Base-by-base conservation (phyloP, 805 yeast species). In the Suhomyces emberorum region DNA sequence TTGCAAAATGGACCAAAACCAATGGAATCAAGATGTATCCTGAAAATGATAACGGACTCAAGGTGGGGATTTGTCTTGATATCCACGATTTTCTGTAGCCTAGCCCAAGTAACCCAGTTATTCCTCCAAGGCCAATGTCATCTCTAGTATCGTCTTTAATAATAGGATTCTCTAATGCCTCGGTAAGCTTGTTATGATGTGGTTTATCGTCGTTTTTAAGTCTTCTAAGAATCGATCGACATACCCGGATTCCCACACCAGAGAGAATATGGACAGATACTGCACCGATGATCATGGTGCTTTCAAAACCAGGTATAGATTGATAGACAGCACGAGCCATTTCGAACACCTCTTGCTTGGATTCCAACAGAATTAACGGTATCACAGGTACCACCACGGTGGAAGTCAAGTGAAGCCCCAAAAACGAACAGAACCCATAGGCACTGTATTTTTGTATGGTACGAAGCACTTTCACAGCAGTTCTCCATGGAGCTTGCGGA, bases 301-400 rank as follows among this genome's bases (percentile, higher is more conserved):
- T 52, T 49, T 83, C 91, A 10, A 78, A 56, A 1, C 59, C 45
- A 0, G 79, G 70, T 0, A 68, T 61, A 7, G 49, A 39, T 39
- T 79, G 84, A 52, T 83, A 84, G 0, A 84, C 47, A 12, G 77
- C 72, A 25, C 91, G 65, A 0, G 79, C 77, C 60, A 80, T 63
- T 43, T 79, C 74, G 34, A 84, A 63, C 21, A 77, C 45, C 35
- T 79, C 81, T 35, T 79, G 73, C 3, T 76, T 73, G 2, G 67
- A 37, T 0, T 55, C 65, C 1, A 59, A 38, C 6, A 76, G 71
- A 3, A 76, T 48, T 4, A 55, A 52, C 4, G 47, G 47, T 11
- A 63, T 30, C 3, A 72, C 51, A 0, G 93, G 91, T 0, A 74
- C 66, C 1, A 75, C 44, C 0, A 76, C 61, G 4, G 79, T 82